Evolutionary conservation across 148 eudicot genomes (phyloP), one percentile per base, ranked within the genome.

Genomic region (Fagopyrum tataricum): DNA sequence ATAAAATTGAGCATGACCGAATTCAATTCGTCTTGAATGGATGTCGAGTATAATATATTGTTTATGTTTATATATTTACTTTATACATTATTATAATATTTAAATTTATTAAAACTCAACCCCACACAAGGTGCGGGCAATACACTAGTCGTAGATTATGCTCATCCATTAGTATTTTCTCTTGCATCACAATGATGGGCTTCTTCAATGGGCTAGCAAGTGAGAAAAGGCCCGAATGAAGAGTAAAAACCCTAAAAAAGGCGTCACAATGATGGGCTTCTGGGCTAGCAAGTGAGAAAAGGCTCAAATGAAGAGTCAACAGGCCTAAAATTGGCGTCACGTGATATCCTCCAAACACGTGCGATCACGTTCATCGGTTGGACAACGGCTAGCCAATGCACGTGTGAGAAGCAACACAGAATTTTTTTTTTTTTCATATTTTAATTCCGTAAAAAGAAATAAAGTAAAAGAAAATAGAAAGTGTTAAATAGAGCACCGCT

Each of bases 281-380:
- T 31, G 68, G 68, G 40, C 68, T 9, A 7, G 10, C 9, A 9
- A 59, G 17, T 26, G 3, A n/a, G 7, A 1, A n/a, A 56, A 21
- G 12, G 62, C 2, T 23, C 64, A 12, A 31, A 12, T 11, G 13
- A 14, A 46, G 26, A 9, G 64, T 58, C 12, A 56, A 56, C 5
- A 12, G 3, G 9, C 37, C 15, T 15, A 24, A 5, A 61, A 61
- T 23, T 61, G 69, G 43, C 69, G 43, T 64, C 69, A 70, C 72
- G 72, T 70, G 72, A 44, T 43, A 1, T n/a, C 37, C 37, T n/a
- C 51, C 6, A 70, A 70, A 44, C 72, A 70, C 72, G 52, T 70
- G 72, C 72, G 7, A 70, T 21, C 72, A 70, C 72, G 72, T 70
- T 70, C 20, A 46, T 70, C 12, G 72, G 72, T 20, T 44, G 72